A percentile compares a stretch with the other conserved stretches of the same genome.
Conservation (phyloP, 768 basidiomycete species). For the Sutorius australiensis region DNA sequence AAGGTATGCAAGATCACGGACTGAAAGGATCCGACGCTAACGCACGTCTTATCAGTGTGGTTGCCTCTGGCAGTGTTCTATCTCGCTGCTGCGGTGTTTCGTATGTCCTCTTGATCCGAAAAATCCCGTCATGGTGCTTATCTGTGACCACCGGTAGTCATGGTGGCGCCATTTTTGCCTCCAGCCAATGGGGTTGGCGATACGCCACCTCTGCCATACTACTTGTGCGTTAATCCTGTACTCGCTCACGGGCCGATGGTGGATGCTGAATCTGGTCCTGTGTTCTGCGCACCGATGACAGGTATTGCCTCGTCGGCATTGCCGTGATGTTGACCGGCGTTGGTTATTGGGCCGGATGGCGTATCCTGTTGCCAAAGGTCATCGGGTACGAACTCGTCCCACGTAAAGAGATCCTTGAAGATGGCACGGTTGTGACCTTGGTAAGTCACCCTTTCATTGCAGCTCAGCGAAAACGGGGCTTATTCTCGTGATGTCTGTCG, state of each 20-base stretch:
- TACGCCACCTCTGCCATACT: constrained; percentile 60
- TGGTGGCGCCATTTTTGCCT: constrained; percentile 51
- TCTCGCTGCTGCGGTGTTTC: constrained; percentile 45
- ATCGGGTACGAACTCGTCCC: constrained; percentile 48
- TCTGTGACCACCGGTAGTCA: constrained; percentile 31
- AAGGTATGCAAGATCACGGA: constrained; percentile 29
- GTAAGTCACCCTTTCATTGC: constrained; percentile 31
- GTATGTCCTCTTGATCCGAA: constrained; percentile 32
- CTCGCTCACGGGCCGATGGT: constrained; percentile 12
- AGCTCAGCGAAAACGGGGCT: too few species aligned
- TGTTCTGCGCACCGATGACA: constrained; percentile 10
- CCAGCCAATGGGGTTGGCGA: constrained; percentile 56
- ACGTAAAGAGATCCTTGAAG: constrained; percentile 44
- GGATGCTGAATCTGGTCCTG: constrained; percentile 14
- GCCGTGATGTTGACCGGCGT: constrained; percentile 44
- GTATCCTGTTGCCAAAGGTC: constrained; percentile 44
- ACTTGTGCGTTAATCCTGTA: constrained; percentile 39
- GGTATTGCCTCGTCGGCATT: constrained; percentile 54
- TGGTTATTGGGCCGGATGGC: constrained; percentile 54
- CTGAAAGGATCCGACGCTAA: neutral
- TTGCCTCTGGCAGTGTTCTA: constrained; percentile 51
- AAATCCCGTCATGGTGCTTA: neutral
- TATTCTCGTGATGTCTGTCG: neutral
- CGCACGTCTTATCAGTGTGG: constrained; percentile 38
- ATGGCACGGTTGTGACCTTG: constrained; percentile 53